Evolutionary conservation across 495 filamentous ascomycete species (phyloP), one percentile per base, ranked within the genome.

Genomic region (Aspergillus affinis): DNA sequence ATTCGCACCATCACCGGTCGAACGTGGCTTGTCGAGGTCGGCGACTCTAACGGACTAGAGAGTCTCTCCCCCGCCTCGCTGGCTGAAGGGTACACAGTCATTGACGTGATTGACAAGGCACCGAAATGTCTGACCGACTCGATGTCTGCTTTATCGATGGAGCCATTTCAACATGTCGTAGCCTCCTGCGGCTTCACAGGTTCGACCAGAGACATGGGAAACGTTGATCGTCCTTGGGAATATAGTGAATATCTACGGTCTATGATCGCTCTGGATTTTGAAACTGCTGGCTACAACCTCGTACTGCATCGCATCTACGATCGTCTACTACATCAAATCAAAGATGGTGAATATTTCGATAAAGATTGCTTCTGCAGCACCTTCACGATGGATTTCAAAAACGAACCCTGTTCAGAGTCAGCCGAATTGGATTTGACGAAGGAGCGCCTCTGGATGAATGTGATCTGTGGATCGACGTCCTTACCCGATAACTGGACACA

Each of bases 161-260:
- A 61, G 19, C 23, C 47, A 48, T 61, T 61, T 53, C 59, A 61
- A 57, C 59, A 26, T 53, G 54, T 61, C 45, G 52, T 61, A 21
- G 59, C 48, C 54, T 61, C 59, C n/a, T 61, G 59, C 48, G 20
- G 48, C 15, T 61, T 61, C 48, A 57, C 54, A 30, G 26, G 48
- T 30, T 57, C 32, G 26, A 41, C 59, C n/a, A 19, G 53, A 48
- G 54, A 61, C 48, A 61, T 54, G 48, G 59, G 59, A 52, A 61
- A 61, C 41, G 47, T 20, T n/a, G 59, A 18, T 57, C 59, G 59
- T 48, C 59, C 59, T 46, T 61, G 59, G 59, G 59, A 61, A 57
- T 61, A 61, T 41, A 51, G 21, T 48, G 54, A 52, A 41, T 23
- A 0, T 10, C 48, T 57, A 23, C 53, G 18, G 0, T 61, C 59